A percentile compares a stretch with the other conserved stretches of the same genome.
Evolutionary conservation across 2,329 filamentous ascomycete species (phyloP).

Genomic region (Sporothrix variecibatus): DNA sequence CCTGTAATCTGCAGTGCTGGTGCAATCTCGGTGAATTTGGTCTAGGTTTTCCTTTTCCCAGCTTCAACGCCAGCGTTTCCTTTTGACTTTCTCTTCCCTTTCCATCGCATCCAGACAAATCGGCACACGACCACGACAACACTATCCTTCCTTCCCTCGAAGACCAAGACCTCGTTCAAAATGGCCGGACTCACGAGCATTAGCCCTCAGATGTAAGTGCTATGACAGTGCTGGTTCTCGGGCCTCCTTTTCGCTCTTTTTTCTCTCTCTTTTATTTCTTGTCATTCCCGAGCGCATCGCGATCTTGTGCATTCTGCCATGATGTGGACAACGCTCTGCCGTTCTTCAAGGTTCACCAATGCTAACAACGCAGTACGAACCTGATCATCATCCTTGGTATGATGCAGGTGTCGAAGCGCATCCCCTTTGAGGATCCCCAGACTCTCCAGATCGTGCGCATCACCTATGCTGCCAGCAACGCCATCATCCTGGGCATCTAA

Average conservation of each 20-base stretch:
- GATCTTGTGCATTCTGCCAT: background rate
- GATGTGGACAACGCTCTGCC: no score
- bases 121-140: background rate
- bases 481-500: constrained; percentile 87
- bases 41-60: constrained; percentile 2
- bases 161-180: constrained; percentile 37
- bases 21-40: background rate
- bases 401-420: constrained; percentile 97
- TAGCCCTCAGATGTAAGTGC: constrained; percentile 64
- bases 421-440: constrained; percentile 84
- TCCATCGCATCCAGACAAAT: constrained; percentile 16
- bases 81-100: constrained; percentile 9
- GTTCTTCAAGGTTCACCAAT: constrained; percentile 20
- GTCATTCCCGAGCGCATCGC: background rate
- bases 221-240: background rate
- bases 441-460: constrained; percentile 59
- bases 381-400: constrained; percentile 92
- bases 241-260: background rate
- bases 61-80: background rate
- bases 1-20: background rate
- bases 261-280: background rate
- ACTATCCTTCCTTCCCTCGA: background rate
- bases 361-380: constrained; percentile 68
- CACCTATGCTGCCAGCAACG: constrained; percentile 62
- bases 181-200: constrained; percentile 54